phyloP scores from a whole-genome alignment of 2,329 filamentous ascomycete genomes.

The Neurospora sp. region DNA sequence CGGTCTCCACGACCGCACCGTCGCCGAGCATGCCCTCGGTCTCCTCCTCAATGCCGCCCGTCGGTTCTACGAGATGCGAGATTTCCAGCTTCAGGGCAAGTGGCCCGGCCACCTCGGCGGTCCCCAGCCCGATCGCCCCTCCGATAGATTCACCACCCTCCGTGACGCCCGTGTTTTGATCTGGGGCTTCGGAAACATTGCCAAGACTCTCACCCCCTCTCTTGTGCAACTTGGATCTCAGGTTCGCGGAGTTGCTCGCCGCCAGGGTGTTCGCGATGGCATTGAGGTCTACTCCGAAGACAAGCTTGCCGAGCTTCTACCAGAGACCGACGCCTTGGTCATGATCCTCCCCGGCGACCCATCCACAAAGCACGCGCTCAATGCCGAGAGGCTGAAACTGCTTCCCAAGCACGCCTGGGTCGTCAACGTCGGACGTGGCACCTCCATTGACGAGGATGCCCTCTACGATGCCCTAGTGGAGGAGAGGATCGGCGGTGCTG shows the following conservation, averaged over 20 bases:
- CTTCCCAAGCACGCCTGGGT: constrained; percentile 49
- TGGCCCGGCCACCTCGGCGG: constrained; percentile 55
- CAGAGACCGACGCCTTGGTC: constrained; percentile 52
- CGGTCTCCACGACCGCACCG: constrained; percentile 53
- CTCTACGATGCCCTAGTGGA: constrained; percentile 21
- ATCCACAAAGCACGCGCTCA: constrained; percentile 44
- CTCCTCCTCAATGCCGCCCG: constrained; percentile 45
- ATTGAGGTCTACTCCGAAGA: constrained; percentile 48
- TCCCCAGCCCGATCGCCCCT: constrained; percentile 46
- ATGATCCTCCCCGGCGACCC: constrained; percentile 55
- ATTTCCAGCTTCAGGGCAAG: constrained; percentile 44
- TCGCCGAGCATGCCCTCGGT: constrained; percentile 54
- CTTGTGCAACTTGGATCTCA: constrained; percentile 44
- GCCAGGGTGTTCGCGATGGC: constrained; percentile 45
- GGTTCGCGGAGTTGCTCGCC: constrained; percentile 48
- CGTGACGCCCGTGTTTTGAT: constrained; percentile 47
- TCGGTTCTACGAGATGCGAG: constrained; percentile 52
- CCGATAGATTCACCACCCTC: constrained; percentile 47
- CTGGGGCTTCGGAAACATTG: constrained; percentile 60
- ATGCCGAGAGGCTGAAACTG: constrained; percentile 39
- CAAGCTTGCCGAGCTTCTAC: constrained; percentile 40
- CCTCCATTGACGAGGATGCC: constrained; percentile 26
- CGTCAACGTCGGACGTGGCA: constrained; percentile 36
- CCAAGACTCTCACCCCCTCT: constrained; percentile 46
- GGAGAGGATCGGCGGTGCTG: constrained; percentile 24